Base-by-base conservation (phyloP, 2,329 filamentous ascomycete genomes). In the Salinomyces thailandicus region DNA sequence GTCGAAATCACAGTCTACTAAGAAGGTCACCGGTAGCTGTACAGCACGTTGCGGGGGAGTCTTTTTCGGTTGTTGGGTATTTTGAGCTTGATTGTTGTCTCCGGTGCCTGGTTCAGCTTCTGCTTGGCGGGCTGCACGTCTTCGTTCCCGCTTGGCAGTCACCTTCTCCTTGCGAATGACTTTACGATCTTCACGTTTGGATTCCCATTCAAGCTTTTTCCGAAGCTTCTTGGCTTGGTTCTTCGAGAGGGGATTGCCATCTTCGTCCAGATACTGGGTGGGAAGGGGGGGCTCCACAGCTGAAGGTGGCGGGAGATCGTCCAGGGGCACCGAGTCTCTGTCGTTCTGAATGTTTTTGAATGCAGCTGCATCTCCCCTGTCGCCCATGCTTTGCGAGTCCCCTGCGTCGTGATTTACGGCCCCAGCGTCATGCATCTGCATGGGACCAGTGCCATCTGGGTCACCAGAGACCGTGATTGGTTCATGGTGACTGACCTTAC, bases 1-100 rank as follows among this genome's bases (percentile, higher is more conserved):
- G 58, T 98, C 87, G 57, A 93, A 98, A 47, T 83, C 78, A 62
- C 89, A 96, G 64, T 98, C 91, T 44, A 98, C 66, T 41, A 98
- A 69, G 47, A 98, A 66, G 0, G 84, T 75, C 15, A 96, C 65
- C 2, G 87, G 86, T 0, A 93, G 71, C 38, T 77, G 73, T 33
- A 68, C 64, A 3, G 69, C 62, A 33, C 44, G 39, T 12, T 31
- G 37, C 1, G 36, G 22, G 6, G 22, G 9, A n/a, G 36, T 13
- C 8, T 27, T 35, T 16, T 42, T 48, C 18, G 18, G 33, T 11
- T 16, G 11, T 19, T 33, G 8, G 15, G 6, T 7, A 16, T 12
- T 12, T 14, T 30, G 20, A n/a, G 20, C 20, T 24, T n/a, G 20
- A 7, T 7, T 22, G 12, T n/a, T 19, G 9, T 49, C 44, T n/a